Conservation (phyloP, 2,329 filamentous ascomycete species). For the Fusarium tuaranense region DNA sequence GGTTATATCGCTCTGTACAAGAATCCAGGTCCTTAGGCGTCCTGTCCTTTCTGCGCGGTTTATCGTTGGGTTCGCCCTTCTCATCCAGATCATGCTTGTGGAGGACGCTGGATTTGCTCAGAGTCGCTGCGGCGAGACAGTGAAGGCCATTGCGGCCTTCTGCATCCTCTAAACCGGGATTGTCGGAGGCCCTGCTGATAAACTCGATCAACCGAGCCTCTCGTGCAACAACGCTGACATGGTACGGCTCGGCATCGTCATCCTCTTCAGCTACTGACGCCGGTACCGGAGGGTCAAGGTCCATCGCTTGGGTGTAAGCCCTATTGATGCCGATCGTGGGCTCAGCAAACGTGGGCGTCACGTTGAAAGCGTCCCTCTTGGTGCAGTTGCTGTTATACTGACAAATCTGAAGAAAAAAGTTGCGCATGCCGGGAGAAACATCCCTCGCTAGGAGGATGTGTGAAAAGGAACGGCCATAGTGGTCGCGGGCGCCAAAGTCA, state of each 20-base stretch:
- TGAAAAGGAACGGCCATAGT: slow-evolving; percentile 66
- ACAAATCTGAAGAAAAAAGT: slow-evolving; percentile 42
- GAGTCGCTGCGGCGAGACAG: slow-evolving; percentile 66
- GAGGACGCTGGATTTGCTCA: slow-evolving; percentile 54
- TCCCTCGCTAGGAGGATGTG: slow-evolving; percentile 55
- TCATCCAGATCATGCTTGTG: slow-evolving; percentile 46
- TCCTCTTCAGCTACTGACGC: slow-evolving; percentile 5
- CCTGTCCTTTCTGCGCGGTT: slow-evolving; percentile 18
- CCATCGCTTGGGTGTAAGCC: slow-evolving; percentile 27
- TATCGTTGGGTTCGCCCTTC: slow-evolving; percentile 15
- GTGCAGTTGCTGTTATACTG: slow-evolving; percentile 46
- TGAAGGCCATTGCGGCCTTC: slow-evolving; percentile 68
- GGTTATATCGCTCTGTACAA: slow-evolving; percentile 44
- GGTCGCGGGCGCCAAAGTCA: slow-evolving; percentile 55
- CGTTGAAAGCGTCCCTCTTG: slow-evolving; percentile 63
- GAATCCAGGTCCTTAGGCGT: slow-evolving; percentile 47
- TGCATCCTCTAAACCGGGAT: slow-evolving; percentile 45
- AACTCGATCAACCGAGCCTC: slow-evolving; percentile 41
- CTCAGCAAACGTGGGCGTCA: slow-evolving; percentile 36
- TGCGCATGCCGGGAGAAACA: slow-evolving; percentile 49
- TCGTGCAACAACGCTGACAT: slow-evolving; percentile 12
- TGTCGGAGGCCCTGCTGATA: slow-evolving; percentile 23
- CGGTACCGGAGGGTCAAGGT: slow-evolving; percentile 39
- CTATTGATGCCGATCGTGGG: slow-evolving; percentile 13
- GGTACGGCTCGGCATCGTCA: slow-evolving; percentile 3